Evolutionary conservation across 2,329 filamentous ascomycete genomes (phyloP).

Genomic region (Pestalotiopsis sp.): DNA sequence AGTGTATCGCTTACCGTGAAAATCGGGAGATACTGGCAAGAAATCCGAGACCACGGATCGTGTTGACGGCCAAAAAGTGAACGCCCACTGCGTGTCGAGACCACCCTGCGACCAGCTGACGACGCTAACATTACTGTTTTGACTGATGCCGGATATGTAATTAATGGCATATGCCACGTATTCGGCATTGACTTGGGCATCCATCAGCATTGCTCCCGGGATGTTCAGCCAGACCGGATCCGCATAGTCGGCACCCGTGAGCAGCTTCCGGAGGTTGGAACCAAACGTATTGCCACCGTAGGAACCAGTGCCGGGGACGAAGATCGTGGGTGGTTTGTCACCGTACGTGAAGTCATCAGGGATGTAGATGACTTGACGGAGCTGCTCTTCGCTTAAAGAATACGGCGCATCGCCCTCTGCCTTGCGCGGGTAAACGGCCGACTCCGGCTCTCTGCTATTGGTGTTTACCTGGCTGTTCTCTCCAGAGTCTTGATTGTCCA

Average conservation of each 20-base stretch:
- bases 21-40: slow-evolving; percentile 48
- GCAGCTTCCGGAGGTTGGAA: slow-evolving; percentile 11
- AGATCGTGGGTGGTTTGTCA: slow-evolving; percentile 9
- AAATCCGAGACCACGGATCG: slow-evolving; percentile 41
- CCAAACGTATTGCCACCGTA: slow-evolving; percentile 11
- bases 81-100: slow-evolving; percentile 52
- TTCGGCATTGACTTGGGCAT: slow-evolving; percentile 53
- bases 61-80: slow-evolving; percentile 54
- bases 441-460: not conserved
- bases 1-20: not conserved
- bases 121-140: slow-evolving; percentile 10
- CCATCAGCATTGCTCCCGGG: slow-evolving; percentile 43
- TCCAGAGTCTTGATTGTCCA: not conserved
- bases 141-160: slow-evolving; percentile 44
- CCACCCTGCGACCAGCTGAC: slow-evolving; percentile 51
- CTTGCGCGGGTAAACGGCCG: slow-evolving; percentile 1
- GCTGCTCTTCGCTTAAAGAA: slow-evolving; percentile 5
- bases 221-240: slow-evolving; percentile 59
- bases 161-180: slow-evolving; percentile 60
- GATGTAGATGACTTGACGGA: slow-evolving; percentile 14
- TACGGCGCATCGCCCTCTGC: slow-evolving; percentile 9
- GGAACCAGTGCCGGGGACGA: slow-evolving; percentile 12
- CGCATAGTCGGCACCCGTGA: slow-evolving; percentile 35
- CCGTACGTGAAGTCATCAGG: slow-evolving; percentile 12
- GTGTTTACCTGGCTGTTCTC: slow-evolving; percentile 4